Percentiles rank a stretch among this genome's conserved stretches.
Conservation (phyloP, 768 basidiomycete species). For the Calocybe cyanea region DNA sequence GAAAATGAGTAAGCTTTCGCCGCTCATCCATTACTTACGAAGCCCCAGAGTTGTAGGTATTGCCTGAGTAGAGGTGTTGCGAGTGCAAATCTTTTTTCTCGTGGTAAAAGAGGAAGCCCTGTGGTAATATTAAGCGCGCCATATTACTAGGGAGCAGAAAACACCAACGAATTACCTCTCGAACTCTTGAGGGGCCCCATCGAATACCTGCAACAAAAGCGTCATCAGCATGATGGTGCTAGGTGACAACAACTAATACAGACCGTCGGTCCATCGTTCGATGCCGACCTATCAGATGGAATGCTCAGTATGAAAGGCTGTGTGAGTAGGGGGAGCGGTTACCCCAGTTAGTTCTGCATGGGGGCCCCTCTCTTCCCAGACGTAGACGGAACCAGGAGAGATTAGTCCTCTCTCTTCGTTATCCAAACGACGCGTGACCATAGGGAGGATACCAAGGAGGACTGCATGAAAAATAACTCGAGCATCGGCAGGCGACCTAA, state of each 20-base stretch:
- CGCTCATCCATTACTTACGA: conserved; percentile 18
- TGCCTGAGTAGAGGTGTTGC: conserved; percentile 44
- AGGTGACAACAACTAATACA: conserved; percentile 13
- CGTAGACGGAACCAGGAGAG: conserved; percentile 72
- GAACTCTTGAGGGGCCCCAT: conserved; percentile 79
- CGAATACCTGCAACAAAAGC: conserved; percentile 42
- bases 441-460: conserved; percentile 59
- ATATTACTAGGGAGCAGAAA: conserved; percentile 4
- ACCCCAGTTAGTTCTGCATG: conserved; percentile 72
- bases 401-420: conserved; percentile 72
- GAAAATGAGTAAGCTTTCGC: neutral
- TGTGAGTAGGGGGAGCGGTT: conserved; percentile 19
- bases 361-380: conserved; percentile 81
- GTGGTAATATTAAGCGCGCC: conserved; percentile 4
- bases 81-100: conserved; percentile 58
- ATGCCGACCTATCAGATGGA: conserved; percentile 58
- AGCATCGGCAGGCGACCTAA: conserved; percentile 49
- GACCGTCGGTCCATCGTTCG: conserved; percentile 79
- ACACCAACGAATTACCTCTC: conserved; percentile 46
- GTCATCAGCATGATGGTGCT: neutral
- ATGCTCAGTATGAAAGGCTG: conserved; percentile 8
- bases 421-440: conserved; percentile 74
- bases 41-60: conserved; percentile 32
- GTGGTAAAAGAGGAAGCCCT: conserved; percentile 81
- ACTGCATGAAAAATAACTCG: conserved; percentile 74